phyloP scores from a whole-genome alignment of 306 rosid genomes.

The Trichosanthes cucumerina region DNA sequence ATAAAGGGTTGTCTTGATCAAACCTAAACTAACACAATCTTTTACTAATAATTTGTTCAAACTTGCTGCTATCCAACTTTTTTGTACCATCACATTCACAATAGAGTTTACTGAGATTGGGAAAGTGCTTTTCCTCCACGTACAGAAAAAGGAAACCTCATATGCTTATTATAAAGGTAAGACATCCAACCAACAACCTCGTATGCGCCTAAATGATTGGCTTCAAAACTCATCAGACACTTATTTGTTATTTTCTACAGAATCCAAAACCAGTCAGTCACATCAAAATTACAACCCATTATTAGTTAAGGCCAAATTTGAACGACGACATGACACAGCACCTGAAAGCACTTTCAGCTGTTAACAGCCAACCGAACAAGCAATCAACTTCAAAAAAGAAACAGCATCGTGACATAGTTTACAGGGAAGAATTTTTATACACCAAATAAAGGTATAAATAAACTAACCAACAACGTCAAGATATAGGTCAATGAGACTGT shows the following conservation, averaged over 20 bases:
- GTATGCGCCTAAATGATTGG: neutral
- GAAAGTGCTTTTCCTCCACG: neutral
- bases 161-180: neutral
- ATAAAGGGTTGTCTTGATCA: too few species aligned
- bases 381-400: neutral
- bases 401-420: neutral
- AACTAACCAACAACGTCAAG: neutral
- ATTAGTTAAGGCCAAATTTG: neutral
- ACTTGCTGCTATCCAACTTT: neutral
- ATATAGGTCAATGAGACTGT: neutral
- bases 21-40: too few species aligned
- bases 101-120: neutral
- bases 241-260: neutral
- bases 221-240: neutral
- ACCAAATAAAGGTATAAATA: neutral
- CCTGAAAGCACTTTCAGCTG: neutral
- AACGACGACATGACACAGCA: neutral
- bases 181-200: neutral
- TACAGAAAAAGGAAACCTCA: neutral
- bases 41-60: too few species aligned
- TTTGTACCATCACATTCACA: neutral
- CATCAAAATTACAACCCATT: neutral
- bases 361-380: neutral
- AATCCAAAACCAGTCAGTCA: neutral
- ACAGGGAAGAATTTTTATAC: neutral